A percentile compares a stretch with the other conserved stretches of the same genome.
phyloP scores from a whole-genome alignment of 495 filamentous ascomycete species.

The Penicillium soppii region DNA sequence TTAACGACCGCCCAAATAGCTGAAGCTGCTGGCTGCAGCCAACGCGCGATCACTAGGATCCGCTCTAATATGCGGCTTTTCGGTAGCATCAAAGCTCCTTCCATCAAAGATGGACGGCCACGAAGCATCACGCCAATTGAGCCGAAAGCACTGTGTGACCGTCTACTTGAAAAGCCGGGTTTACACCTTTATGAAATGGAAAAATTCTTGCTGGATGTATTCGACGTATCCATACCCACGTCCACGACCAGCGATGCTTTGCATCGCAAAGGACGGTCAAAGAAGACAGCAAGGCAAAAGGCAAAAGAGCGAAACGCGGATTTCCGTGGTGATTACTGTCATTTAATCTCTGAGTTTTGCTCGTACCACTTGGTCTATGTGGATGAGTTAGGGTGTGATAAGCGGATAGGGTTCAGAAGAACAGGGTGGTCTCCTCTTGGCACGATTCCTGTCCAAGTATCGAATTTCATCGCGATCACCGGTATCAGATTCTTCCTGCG shows the following conservation, averaged over 20 bases:
- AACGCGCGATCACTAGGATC: constrained; percentile 20
- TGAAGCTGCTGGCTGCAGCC: constrained; percentile 19
- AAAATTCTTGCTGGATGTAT: constrained; percentile 13
- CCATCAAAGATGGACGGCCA: constrained; percentile 15
- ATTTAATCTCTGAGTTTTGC: neutral
- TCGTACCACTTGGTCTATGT: constrained; percentile 1
- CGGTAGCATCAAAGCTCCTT: constrained; percentile 21
- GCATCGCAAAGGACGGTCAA: neutral
- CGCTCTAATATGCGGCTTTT: constrained; percentile 24
- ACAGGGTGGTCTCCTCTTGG: neutral
- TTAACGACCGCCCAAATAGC: constrained; percentile 16
- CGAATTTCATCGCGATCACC: neutral
- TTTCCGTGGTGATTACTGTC: neutral
- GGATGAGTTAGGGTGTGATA: constrained; percentile 4
- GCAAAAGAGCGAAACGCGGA: neutral
- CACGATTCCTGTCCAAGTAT: neutral
- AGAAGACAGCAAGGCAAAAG: neutral
- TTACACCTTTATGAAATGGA: constrained; percentile 10
- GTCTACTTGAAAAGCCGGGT: constrained; percentile 9
- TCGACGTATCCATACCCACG: constrained; percentile 4
- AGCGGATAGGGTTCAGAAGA: neutral
- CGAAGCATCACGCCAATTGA: constrained; percentile 18
- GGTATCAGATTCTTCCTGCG: neutral
- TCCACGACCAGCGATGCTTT: constrained; percentile 14
- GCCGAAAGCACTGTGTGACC: constrained; percentile 10